These are phyloP conservation scores for Silybum marianum DNA, from an alignment of 129 eudicot genomes.

Conservation along the genomic window DNA sequence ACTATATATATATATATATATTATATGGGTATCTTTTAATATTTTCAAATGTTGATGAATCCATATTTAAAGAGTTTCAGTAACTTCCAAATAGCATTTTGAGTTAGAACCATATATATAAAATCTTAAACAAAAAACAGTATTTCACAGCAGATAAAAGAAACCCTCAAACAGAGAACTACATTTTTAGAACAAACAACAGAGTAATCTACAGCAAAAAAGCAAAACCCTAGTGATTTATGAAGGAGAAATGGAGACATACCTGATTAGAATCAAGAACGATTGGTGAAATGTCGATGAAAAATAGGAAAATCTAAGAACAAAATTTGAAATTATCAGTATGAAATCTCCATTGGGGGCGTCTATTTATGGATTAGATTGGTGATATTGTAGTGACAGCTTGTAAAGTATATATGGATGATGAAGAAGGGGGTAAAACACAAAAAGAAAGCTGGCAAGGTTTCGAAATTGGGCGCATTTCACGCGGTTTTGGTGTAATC, in stretches of 20 bases:
- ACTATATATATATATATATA: too few species aligned
- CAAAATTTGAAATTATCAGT: conserved; percentile 18
- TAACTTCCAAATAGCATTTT: background rate
- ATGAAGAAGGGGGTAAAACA: background rate
- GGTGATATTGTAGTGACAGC: conserved; percentile 15
- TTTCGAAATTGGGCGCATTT: conserved; percentile 40
- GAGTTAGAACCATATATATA: too few species aligned
- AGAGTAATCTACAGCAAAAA: background rate
- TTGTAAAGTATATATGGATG: conserved; percentile 17
- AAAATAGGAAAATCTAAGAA: conserved; percentile 26
- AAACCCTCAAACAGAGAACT: too few species aligned
- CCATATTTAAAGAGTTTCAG: background rate
- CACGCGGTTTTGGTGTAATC: conserved; percentile 56
- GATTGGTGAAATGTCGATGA: conserved; percentile 4
- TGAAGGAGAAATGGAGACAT: conserved; percentile 15
- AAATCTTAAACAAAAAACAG: background rate
- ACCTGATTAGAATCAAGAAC: conserved; percentile 36
- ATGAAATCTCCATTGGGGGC: conserved; percentile 1
- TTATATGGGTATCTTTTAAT: background rate
- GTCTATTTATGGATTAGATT: conserved; percentile 18
- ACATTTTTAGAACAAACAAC: background rate
- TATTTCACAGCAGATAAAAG: background rate
- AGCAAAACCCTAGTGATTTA: background rate
- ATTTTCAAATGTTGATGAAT: too few species aligned
- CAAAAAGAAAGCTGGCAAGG: conserved; percentile 31